These are phyloP conservation scores for Verticillium longisporum DNA, from an alignment of 2,329 filamentous ascomycete genomes.

Conservation along the genomic window DNA sequence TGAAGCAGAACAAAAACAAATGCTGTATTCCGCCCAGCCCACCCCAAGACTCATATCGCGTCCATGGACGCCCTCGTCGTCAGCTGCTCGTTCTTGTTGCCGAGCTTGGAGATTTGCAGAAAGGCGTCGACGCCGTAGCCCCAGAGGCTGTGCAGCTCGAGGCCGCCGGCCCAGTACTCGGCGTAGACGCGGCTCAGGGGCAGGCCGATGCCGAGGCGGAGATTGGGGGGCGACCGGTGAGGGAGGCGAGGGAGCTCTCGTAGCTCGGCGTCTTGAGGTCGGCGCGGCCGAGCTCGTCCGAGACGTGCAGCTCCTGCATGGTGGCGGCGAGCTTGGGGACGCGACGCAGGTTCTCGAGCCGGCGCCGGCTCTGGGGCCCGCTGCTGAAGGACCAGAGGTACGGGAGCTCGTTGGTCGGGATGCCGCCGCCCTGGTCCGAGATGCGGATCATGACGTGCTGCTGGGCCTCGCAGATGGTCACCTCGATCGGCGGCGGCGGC, in stretches of 20 bases:
- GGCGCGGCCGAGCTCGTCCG: constrained; percentile 31
- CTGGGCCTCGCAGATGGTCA: constrained; percentile 87
- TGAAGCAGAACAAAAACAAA: too few species aligned
- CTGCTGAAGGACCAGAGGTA: constrained; percentile 97
- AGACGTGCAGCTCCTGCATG: constrained; percentile 71
- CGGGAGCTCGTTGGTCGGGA: constrained; percentile 76
- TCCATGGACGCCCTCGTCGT: constrained; percentile 72
- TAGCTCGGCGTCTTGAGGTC: constrained; percentile 34
- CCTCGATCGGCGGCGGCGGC: constrained; percentile 77
- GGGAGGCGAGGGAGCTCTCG: constrained; percentile 65
- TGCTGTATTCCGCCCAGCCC: not conserved
- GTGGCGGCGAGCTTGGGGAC: constrained; percentile 92
- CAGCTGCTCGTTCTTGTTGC: constrained; percentile 96
- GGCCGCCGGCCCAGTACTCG: constrained; percentile 93
- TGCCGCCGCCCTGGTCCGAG: constrained; percentile 90
- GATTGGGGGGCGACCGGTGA: constrained; percentile 80
- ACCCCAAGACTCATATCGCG: constrained; percentile 45
- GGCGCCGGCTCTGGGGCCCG: constrained; percentile 69
- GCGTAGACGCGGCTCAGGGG: constrained; percentile 93
- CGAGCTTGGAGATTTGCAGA: constrained; percentile 89
- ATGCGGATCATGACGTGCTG: constrained; percentile 96
- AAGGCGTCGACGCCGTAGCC: constrained; percentile 96
- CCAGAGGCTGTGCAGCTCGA: constrained; percentile 87
- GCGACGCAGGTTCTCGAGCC: constrained; percentile 76
- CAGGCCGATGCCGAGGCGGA: constrained; percentile 85